Base-by-base conservation (phyloP, 202 grass and related monocot genomes). In the Dendrocalamus latiflorus region DNA sequence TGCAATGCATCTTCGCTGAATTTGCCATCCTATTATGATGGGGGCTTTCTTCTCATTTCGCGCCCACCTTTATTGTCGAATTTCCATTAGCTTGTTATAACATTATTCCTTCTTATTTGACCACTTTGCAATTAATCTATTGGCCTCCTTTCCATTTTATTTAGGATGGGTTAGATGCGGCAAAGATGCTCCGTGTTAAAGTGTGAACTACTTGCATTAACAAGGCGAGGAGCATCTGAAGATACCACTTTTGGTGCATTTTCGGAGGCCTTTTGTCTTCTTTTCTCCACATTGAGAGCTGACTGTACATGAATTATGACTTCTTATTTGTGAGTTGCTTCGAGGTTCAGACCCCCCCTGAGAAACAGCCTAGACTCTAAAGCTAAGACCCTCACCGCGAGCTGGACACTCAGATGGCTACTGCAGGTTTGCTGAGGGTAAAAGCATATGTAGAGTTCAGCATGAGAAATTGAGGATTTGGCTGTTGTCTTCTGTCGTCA, bases 241-340 rank as follows among this genome's bases (percentile, higher is more conserved):
- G 38, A 53, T 56, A 79, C 8, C 43, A 22, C 34, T 45, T 34
- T 42, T 22, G 43, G 30, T 22, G 4, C 53, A 70, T 83, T 83
- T 78, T 55, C 42, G 0, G 68, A 62, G 45, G 37, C 77, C 8
- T 21, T 63, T 13, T 4, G 68, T 61, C 43, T 62, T 86, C 45
- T 74, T 86, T 82, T 58, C 26, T 64, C 76, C 65, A 33, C 55
- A 17, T 77, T 63, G 68, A 63, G 69, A 78, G 37, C 53, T 65
- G 88, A 75, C 0, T 83, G 50, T 78, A 79, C 81, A 86, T 72
- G 14, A 75, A 38, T 56, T 86, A 28, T 80, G 88, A 53, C 36
- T 62, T 85, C 57, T 54, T 78, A 41, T 82, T 86, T 56, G n/a
- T 30, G 82, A 70, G 62, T 69, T 28, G 62, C 54, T n/a, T 44